Base-by-base conservation (phyloP, 441 rosid genomes). In the Brassica hybrid region DNA sequence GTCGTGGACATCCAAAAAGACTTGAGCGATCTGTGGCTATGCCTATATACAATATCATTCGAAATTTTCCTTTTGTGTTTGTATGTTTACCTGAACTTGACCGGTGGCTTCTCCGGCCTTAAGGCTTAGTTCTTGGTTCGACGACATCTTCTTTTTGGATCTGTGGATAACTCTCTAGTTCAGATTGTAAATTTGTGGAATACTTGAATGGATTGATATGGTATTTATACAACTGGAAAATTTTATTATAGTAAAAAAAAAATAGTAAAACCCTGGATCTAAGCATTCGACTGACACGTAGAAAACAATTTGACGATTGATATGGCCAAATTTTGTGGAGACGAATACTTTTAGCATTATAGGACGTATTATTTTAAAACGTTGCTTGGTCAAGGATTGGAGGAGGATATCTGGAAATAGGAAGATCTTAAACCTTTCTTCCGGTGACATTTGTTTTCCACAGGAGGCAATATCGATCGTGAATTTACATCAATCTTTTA, bases 21-120 rank as follows among this genome's bases (percentile, higher is more conserved):
- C 43, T 38, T 38, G 43, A 38, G 43, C 43, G 43, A 38, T 38
- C 43, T 38, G 43, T 38, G 43, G 43, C 23, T 21, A 21, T 21
- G 23, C 2, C 23, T 32, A 32, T 32, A 32, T 1, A 32, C 7
- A 32, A 32, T 32, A 32, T 32, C 36, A 11, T 57, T 19, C 54
- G 23, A 34, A 64, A 19, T 30, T 63, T 21, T 64, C 6, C 0
- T 34, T 57, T 27, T 30, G 21, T 70, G 18, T 62, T 27, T 25
- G 16, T 45, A 12, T 58, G 25, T 72, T 43, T 12, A 79, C 82
- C 79, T 79, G 82, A 64, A 75, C 79, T 45, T 79, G 82, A 50
- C 82, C 82, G 18, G 69, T 56, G 72, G 7, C 67, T 56, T 79
- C 82, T 64, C 68, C 75, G 52, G 74, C 78, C 1, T 69, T 12